phyloP scores from a whole-genome alignment of 768 basidiomycete genomes.

The Wakefieldia striispora region DNA sequence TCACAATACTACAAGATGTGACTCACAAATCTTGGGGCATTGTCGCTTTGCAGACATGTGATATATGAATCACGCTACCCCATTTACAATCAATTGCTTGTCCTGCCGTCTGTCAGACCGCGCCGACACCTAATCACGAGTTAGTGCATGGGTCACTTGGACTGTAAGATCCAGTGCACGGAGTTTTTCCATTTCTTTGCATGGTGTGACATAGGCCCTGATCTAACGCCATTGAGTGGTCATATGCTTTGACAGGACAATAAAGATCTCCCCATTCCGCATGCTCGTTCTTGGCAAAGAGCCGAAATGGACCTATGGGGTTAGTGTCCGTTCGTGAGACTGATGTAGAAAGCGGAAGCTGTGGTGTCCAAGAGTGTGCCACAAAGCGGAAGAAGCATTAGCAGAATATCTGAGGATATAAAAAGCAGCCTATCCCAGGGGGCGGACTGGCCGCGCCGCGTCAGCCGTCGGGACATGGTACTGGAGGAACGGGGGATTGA shows the following conservation, averaged over 20 bases:
- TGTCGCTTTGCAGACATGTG: too few species aligned
- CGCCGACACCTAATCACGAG: neutral
- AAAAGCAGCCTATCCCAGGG: conserved; percentile 5
- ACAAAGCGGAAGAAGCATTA: conserved; percentile 26
- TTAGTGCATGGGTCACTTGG: neutral
- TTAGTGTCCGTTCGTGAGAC: neutral
- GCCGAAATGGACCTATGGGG: neutral
- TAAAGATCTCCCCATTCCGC: neutral
- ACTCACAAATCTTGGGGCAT: too few species aligned
- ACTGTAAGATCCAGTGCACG: neutral
- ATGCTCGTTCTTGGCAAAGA: neutral
- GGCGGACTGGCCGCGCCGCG: neutral
- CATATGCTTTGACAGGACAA: conserved; percentile 5
- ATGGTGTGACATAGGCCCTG: conserved; percentile 1
- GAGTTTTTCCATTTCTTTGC: neutral
- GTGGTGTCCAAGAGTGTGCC: conserved; percentile 31
- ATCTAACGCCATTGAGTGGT: conserved; percentile 7
- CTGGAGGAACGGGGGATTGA: neutral
- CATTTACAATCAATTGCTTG: neutral
- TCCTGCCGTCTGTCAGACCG: neutral
- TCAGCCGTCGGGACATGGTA: neutral
- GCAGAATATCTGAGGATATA: conserved; percentile 16
- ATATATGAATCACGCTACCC: too few species aligned
- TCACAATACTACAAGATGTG: too few species aligned
- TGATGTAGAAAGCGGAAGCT: conserved; percentile 17